Base-by-base conservation (phyloP, 106 monocot genomes). In the Apostasia shenzhenica region DNA sequence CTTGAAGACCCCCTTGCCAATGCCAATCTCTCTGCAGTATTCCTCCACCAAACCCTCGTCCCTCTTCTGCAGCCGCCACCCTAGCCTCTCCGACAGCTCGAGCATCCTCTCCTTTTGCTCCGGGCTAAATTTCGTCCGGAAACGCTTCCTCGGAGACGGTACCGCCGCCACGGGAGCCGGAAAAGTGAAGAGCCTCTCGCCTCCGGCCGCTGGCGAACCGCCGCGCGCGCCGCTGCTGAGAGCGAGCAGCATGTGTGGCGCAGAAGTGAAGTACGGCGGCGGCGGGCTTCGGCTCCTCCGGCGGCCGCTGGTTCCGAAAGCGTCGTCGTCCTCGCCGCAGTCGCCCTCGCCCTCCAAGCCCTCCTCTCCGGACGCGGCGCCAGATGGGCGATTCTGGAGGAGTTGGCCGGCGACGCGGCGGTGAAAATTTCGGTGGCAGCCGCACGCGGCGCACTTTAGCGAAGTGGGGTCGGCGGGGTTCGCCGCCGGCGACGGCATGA, bases 91-190 rank as follows among this genome's bases (percentile, higher is more conserved):
- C 41, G 88, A 78, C 43, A 92, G 70, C 85, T 86, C 83, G 61
- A 79, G 73, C 92, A 92, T 92, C 73, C 71, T 70, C 76, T 72
- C 77, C 83, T 92, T 92, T 85, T 88, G 88, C 72, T 85, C 88
- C 40, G 73, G 44, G 71, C 71, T 85, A 77, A 93, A 93, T 73
- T 79, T 93, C 6, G 79, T 84, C 54, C 93, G 69, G 68, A 82
- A 82, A 72, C 93, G 73, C 79, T 89, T 93, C 77, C 71, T 76
- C 54, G 79, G 57, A 14, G 55, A 8, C 40, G 42, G 66, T 6
- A 47, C 55, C 40, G 65, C 46, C 57, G 45, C 51, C 26, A 46
- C 6, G 2, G 79, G 57, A 61, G 76, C 51, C 45, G 48, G 75
- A 6, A 12, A 12, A 5, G 13, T 9, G 13, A 26, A 61, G 48